phyloP scores from a whole-genome alignment of 140 eudicot genomes.

The Ambrosia hybrid region DNA sequence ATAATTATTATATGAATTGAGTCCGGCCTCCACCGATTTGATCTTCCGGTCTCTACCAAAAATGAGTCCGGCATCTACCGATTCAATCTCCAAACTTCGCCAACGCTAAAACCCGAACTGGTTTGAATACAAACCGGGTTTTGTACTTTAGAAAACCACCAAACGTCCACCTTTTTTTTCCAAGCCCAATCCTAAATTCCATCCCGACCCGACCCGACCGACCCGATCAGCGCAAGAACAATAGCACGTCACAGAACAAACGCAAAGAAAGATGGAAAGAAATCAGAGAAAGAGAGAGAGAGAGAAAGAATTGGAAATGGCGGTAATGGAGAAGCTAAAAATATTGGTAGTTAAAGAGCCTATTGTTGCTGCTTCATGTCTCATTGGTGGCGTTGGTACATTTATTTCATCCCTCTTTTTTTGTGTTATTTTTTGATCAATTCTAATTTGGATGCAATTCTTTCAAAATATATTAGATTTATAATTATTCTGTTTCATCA shows the following conservation, averaged over 20 bases:
- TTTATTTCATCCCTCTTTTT: too few species aligned
- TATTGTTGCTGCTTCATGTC: constrained; percentile 63
- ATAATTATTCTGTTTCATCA: not conserved
- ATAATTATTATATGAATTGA: too few species aligned
- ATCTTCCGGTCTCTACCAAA: too few species aligned
- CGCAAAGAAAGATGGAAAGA: too few species aligned
- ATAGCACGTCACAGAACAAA: not conserved
- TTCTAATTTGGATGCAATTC: constrained; percentile 10
- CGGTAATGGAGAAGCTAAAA: constrained; percentile 54
- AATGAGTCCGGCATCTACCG: too few species aligned
- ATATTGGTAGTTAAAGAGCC: constrained; percentile 59
- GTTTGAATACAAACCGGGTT: too few species aligned
- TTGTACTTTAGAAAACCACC: too few species aligned
- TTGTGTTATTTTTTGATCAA: not conserved
- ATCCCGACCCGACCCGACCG: constrained; percentile 1
- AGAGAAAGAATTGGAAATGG: constrained; percentile 27
- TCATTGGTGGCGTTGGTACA: constrained; percentile 53
- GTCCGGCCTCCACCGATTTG: too few species aligned
- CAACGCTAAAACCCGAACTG: too few species aligned
- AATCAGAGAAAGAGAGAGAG: not conserved
- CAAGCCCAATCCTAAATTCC: not conserved
- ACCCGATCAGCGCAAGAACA: not conserved
- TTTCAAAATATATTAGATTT: not conserved
- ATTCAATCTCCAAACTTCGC: too few species aligned
- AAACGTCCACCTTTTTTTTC: too few species aligned